Conservation (phyloP, 371 early-diverging fungal genomes). For the Mortierella sp. region DNA sequence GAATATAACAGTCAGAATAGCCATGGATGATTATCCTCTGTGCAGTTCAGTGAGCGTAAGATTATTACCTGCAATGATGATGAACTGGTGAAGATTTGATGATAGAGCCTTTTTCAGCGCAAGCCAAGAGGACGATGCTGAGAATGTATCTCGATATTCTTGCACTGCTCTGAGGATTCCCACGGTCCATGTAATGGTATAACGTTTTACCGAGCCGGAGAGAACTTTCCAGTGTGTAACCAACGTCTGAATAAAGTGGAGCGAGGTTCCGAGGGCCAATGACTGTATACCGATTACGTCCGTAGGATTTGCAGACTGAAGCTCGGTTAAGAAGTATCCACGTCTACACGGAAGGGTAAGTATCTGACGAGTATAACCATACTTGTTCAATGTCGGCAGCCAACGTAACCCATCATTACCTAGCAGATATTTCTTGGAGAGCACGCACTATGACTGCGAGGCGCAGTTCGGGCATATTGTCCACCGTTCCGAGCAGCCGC, state of each 20-base stretch:
- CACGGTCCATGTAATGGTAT: constrained; percentile 28
- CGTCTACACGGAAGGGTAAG: constrained; percentile 6
- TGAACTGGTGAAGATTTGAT: constrained; percentile 27
- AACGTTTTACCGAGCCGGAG: constrained; percentile 24
- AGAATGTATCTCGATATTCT: not conserved
- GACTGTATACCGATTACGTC: not conserved
- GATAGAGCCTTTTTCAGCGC: constrained; percentile 18
- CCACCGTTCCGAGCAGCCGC: constrained; percentile 16
- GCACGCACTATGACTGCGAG: constrained; percentile 14
- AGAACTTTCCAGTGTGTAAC: constrained; percentile 26
- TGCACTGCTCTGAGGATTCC: constrained; percentile 10
- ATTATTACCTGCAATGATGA: constrained; percentile 44
- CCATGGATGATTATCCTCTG: no score
- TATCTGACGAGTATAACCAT: not conserved
- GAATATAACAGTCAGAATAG: no score
- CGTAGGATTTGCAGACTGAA: not conserved
- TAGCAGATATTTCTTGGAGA: constrained; percentile 30
- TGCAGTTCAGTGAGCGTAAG: no score
- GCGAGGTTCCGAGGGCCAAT: constrained; percentile 12
- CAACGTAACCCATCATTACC: constrained; percentile 25
- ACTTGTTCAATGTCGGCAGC: no score
- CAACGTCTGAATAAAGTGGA: constrained; percentile 10
- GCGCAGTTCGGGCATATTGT: constrained; percentile 27
- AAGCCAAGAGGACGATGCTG: constrained; percentile 10
- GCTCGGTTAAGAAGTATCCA: constrained; percentile 20